These are phyloP conservation scores for Lyophyllum atratum DNA, from an alignment of 768 basidiomycete genomes.

Conservation along the genomic window DNA sequence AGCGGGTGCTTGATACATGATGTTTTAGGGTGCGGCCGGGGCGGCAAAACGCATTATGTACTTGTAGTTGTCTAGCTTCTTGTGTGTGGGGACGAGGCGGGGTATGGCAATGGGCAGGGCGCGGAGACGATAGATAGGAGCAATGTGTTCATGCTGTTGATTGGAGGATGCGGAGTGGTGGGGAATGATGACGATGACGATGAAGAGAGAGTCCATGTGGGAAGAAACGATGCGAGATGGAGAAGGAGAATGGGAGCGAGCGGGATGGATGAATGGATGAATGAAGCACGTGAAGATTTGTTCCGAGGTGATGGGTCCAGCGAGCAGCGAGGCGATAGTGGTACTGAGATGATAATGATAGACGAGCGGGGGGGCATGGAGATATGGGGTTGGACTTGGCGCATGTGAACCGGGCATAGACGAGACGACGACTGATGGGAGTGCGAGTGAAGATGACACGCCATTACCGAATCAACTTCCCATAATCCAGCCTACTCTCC, in stretches of 20 bases:
- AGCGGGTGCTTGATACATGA: neutral
- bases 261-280: neutral
- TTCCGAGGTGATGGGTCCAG: neutral
- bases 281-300: neutral
- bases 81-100: neutral
- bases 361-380: neutral
- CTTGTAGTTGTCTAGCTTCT: neutral
- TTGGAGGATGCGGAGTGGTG: neutral
- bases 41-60: neutral
- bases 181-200: neutral
- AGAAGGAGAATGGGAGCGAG: neutral
- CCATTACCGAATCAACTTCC: constrained; percentile 41
- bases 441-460: neutral
- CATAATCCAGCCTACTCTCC: constrained; percentile 53
- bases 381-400: neutral
- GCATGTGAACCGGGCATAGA: neutral
- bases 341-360: constrained; percentile 2
- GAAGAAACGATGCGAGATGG: neutral
- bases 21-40: neutral
- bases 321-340: neutral
- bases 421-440: neutral
- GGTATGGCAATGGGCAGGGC: neutral
- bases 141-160: neutral
- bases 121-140: neutral
- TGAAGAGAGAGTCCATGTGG: neutral